Evolutionary conservation across 2,329 filamentous ascomycete genomes (phyloP).

Genomic region (Aspergillus ochraceoroseus): DNA sequence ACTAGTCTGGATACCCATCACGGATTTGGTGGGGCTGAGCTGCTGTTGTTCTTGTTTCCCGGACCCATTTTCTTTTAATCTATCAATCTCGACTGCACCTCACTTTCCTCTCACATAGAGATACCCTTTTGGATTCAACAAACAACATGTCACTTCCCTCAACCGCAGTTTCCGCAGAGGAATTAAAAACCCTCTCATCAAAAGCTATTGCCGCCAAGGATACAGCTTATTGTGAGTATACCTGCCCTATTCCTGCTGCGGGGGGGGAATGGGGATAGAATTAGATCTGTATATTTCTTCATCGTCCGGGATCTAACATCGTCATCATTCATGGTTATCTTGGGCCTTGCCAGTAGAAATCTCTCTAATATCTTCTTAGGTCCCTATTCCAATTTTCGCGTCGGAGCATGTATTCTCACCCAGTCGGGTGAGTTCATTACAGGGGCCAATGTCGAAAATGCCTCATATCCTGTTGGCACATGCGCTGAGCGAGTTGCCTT

Average conservation of each 20-base stretch:
- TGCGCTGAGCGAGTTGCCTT: slow-evolving; percentile 92
- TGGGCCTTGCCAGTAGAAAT: not conserved
- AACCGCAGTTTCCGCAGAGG: slow-evolving; percentile 51
- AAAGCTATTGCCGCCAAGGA: slow-evolving; percentile 67
- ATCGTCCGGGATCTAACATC: slow-evolving; percentile 2
- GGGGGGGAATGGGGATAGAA: no score
- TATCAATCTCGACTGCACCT: no score
- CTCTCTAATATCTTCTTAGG: slow-evolving; percentile 39
- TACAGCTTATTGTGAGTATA: slow-evolving; percentile 67
- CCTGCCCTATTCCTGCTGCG: no score
- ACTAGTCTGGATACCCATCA: not conserved
- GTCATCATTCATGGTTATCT: not conserved
- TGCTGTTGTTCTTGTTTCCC: no score
- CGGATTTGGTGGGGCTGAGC: not conserved
- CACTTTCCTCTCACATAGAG: no score
- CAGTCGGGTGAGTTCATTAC: slow-evolving; percentile 53
- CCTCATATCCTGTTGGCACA: slow-evolving; percentile 85
- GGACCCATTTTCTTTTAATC: no score
- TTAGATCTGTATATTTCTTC: no score
- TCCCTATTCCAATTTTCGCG: slow-evolving; percentile 86
- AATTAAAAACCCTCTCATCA: slow-evolving; percentile 61
- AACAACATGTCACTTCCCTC: slow-evolving; percentile 23
- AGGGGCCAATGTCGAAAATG: slow-evolving; percentile 92
- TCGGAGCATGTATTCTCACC: slow-evolving; percentile 74
- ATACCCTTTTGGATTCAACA: no score